Base-by-base conservation (phyloP, 768 basidiomycete genomes). In the Ramaria sp. region DNA sequence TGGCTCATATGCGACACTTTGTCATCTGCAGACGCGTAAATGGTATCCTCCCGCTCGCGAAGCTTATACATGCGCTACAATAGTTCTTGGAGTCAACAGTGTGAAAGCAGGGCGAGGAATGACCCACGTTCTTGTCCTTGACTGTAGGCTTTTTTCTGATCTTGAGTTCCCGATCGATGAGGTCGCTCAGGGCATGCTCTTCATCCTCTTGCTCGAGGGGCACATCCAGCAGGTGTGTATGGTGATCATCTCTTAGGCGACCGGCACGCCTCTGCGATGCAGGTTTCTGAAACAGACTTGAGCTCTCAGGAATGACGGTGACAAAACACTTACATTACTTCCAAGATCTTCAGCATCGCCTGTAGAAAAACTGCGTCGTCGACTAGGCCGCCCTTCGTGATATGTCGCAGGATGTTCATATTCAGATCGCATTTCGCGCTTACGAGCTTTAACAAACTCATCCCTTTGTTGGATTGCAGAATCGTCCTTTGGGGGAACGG, bases 361-460 rank as follows among this genome's bases (percentile, higher is more conserved):
- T 1, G 86, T 89, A 64, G 86, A 91, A 76, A 82, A 79, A 67
- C 86, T 93, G 54, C 86, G 74, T 61, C 88, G 73, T 54, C 55
- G 45, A 54, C 75, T 80, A 11, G 82, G 81, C 41, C 84, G 70
- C 24, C 78, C 64, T 37, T 57, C 55, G 19, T 57, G 55, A 57
- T 57, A 37, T 15, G 47, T 57, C 17, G 37, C 43, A 17, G 55
- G 55, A 11, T 46, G 42, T 37, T 13, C n/a, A 30, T 24, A 33
- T n/a, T 39, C 37, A 20, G 53, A 10, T 49, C 48, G 13, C 27
- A 57, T 48, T 30, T 57, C 55, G 17, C 45, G 30, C 20, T 46
- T 20, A 20, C 45, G 55, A 33, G 43, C 55, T 49, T 50, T 47
- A 24, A 57, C 42, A 20, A 57, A 20, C 7, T 57, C 55, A 24